These are phyloP conservation scores for Scalesia atractyloides DNA, from an alignment of 129 eudicot species.

Conservation along the genomic window DNA sequence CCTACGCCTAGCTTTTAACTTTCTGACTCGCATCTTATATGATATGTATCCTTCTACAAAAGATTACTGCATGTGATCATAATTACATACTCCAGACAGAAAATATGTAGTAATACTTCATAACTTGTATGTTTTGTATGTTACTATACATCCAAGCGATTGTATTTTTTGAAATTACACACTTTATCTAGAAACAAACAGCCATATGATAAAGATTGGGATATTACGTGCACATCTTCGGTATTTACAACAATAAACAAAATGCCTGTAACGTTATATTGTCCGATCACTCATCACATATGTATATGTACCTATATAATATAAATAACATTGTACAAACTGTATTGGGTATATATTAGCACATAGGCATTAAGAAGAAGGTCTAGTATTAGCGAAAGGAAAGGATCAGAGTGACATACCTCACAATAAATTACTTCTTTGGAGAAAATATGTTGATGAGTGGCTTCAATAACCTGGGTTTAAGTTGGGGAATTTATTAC, in stretches of 20 bases:
- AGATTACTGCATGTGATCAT: no score
- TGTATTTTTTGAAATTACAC: no score
- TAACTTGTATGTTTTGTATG: no score
- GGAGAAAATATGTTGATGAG: conserved; percentile 1
- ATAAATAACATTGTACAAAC: neutral
- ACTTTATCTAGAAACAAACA: neutral
- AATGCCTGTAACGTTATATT: neutral
- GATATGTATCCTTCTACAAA: no score
- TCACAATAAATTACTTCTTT: neutral
- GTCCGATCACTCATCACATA: neutral
- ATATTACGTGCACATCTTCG: no score
- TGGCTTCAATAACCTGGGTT: neutral
- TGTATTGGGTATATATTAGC: neutral
- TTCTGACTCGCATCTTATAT: no score
- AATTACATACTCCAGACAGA: no score
- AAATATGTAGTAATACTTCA: no score
- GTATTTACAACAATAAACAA: neutral
- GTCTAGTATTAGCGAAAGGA: neutral
- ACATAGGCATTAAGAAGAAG: neutral
- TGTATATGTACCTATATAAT: neutral
- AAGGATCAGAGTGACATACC: conserved; percentile 21
- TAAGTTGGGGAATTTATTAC: neutral
- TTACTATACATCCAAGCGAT: no score
- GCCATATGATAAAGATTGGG: no score
- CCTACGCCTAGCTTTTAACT: no score